Conservation (phyloP, 2,329 filamentous ascomycete genomes). For the Trichoderma sp. region DNA sequence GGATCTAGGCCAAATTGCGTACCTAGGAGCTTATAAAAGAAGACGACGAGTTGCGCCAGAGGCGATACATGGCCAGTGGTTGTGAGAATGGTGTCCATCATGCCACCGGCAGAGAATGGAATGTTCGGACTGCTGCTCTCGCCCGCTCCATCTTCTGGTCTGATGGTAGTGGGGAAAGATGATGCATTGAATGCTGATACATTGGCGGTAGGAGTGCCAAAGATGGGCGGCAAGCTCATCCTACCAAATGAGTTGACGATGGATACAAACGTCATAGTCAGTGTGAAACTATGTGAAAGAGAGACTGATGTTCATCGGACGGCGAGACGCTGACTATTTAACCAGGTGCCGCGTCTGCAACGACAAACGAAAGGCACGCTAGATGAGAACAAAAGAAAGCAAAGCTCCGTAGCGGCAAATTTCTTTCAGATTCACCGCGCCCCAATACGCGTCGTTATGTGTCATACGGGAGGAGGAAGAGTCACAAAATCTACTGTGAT, state of each 20-base stretch:
- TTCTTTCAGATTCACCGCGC: not conserved
- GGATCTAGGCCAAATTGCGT: constrained; percentile 51
- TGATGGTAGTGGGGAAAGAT: not conserved
- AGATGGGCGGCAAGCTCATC: constrained; percentile 34
- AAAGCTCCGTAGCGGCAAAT: not conserved
- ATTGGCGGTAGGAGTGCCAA: constrained; percentile 28
- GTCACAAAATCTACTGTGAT: not conserved
- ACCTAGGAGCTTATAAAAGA: constrained; percentile 49
- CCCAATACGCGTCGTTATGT: not conserved
- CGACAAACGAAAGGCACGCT: not conserved
- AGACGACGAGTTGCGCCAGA: constrained; percentile 43
- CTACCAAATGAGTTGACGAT: constrained; percentile 32
- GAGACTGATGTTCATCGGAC: not conserved
- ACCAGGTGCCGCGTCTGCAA: not conserved
- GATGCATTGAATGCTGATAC: constrained; percentile 26
- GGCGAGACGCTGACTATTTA: not conserved
- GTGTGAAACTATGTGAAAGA: too few species aligned
- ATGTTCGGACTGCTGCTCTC: not conserved
- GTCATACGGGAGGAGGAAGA: not conserved
- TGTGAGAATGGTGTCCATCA: constrained; percentile 48
- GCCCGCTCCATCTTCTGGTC: not conserved
- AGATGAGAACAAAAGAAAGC: not conserved
- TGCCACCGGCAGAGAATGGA: constrained; percentile 31
- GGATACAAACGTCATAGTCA: constrained; percentile 6
- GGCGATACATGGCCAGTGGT: constrained; percentile 48